Evolutionary conservation across 257 asterid species (phyloP).

Genomic region (Anisodus acutangulus): DNA sequence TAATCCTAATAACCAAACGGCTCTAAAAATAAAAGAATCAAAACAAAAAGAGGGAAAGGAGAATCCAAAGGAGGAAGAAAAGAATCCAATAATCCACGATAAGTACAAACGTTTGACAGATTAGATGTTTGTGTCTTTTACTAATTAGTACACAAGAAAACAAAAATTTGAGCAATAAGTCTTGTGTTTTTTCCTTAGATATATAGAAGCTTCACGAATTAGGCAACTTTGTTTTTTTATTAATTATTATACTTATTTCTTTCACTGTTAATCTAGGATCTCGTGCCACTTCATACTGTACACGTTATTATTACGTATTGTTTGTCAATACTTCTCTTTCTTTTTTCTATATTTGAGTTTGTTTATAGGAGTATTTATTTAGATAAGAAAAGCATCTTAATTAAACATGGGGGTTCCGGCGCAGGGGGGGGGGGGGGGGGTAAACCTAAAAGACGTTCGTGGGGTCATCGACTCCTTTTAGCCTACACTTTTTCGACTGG

Average conservation of each 20-base stretch:
- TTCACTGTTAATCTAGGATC: background rate
- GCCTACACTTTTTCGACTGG: background rate
- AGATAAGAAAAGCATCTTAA: background rate
- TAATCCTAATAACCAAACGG: too few relatives aligned
- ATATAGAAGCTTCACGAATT: background rate
- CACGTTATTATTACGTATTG: background rate
- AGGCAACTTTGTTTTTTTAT: background rate
- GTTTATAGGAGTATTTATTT: background rate
- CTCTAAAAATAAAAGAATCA: background rate
- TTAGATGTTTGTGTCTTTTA: background rate
- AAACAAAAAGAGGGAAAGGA: background rate
- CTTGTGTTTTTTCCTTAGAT: background rate
- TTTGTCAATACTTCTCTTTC: background rate
- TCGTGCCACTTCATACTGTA: constrained; percentile 18
- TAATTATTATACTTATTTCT: background rate
- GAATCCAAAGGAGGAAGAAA: constrained; percentile 1
- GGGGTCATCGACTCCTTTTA: background rate
- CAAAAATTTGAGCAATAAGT: background rate
- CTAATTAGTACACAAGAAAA: constrained; percentile 2
- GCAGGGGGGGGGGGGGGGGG: too few relatives aligned
- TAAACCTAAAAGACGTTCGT: too few relatives aligned
- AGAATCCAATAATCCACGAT: background rate
- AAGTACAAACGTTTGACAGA: constrained; percentile 9
- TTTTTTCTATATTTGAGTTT: background rate
- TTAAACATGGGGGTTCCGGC: background rate